These are phyloP conservation scores for Debaryomyces hansenii DNA, from an alignment of 805 yeast species.

Conservation along the genomic window DNA sequence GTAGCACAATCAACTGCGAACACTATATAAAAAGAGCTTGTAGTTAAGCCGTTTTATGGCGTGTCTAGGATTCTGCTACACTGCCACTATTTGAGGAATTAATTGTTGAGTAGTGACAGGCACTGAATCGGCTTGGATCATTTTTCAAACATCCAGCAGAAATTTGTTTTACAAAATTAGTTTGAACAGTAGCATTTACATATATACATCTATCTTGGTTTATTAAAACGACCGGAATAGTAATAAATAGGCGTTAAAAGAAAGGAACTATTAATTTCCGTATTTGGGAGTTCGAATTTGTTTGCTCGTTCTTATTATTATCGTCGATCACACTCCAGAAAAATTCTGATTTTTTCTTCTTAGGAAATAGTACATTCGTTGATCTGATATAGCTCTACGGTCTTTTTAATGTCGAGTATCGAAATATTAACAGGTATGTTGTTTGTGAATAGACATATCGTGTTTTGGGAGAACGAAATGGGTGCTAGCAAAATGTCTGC, in stretches of 20 bases:
- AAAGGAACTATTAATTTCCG: not conserved
- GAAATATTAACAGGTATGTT: constrained; percentile 23
- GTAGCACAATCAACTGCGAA: too few relatives aligned
- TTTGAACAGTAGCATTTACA: too few relatives aligned
- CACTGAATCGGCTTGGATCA: too few relatives aligned
- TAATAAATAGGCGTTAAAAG: not conserved
- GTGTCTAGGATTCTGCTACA: too few relatives aligned
- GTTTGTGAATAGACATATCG: not conserved
- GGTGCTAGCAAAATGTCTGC: not conserved
- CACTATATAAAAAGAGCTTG: too few relatives aligned
- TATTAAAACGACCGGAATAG: not conserved
- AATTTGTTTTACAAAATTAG: too few relatives aligned
- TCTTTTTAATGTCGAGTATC: constrained; percentile 15
- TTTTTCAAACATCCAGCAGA: too few relatives aligned
- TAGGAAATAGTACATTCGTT: not conserved
- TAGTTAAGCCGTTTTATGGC: too few relatives aligned
- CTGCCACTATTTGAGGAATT: too few relatives aligned
- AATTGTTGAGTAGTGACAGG: too few relatives aligned
- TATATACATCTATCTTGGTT: too few relatives aligned
- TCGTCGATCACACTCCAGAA: not conserved
- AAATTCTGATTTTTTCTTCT: not conserved
- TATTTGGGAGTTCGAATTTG: not conserved
- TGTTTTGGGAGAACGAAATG: not conserved
- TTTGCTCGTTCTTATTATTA: not conserved
- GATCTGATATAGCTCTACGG: not conserved